Evolutionary conservation across 208 protist genomes (phyloP).

Genomic region (Porcisia hertigi): DNA sequence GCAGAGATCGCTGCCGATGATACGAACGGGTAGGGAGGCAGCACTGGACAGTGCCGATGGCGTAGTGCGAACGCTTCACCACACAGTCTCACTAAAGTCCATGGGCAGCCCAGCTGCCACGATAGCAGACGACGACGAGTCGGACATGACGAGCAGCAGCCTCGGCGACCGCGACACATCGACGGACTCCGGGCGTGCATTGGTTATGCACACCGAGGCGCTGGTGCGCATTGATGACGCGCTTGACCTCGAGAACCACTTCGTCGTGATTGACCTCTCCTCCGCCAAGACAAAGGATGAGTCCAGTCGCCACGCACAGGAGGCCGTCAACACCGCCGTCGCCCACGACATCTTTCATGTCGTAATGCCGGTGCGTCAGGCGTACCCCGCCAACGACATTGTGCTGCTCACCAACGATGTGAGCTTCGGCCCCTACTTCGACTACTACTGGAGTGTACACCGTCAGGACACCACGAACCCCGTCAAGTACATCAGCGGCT

Average conservation of each 20-base stretch:
- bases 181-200: not conserved
- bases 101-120: not conserved
- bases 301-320: constrained; percentile 60
- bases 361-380: constrained; percentile 58
- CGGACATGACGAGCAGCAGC: not conserved
- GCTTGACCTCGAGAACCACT: constrained; percentile 73
- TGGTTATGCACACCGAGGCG: constrained; percentile 6
- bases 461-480: constrained; percentile 34
- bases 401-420: constrained; percentile 77
- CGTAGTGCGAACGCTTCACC: not conserved
- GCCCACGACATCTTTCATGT: constrained; percentile 74
- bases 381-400: constrained; percentile 70
- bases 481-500: constrained; percentile 70
- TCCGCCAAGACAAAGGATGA: constrained; percentile 60
- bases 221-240: constrained; percentile 60
- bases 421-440: constrained; percentile 75
- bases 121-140: not conserved
- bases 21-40: not conserved
- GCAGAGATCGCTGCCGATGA: not conserved
- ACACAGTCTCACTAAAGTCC: not conserved
- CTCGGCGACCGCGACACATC: not conserved
- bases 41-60: not conserved
- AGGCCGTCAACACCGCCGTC: constrained; percentile 53
- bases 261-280: constrained; percentile 79
- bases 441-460: constrained; percentile 53